Percentiles rank a stretch among this genome's conserved stretches.
phyloP scores from a whole-genome alignment of 1,139 yeast species.

The Suhomyces panamericanus region DNA sequence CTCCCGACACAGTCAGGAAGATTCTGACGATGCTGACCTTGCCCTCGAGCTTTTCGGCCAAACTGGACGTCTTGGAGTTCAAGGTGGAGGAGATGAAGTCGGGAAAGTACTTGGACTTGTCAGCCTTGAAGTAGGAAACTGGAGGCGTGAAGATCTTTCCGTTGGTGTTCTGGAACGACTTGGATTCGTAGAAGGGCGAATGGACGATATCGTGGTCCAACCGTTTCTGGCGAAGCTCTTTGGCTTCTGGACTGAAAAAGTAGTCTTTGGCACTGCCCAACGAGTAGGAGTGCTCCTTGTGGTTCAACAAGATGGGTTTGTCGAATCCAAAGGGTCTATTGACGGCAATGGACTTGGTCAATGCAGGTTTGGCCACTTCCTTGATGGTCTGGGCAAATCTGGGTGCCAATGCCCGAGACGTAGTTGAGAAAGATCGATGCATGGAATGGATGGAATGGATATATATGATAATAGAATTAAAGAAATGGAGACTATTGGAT shows the following conservation, averaged over 20 bases:
- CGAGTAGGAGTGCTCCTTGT: slow-evolving; percentile 24
- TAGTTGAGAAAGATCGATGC: slow-evolving; percentile 6
- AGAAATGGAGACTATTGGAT: too few relatives aligned
- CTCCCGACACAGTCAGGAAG: slow-evolving; percentile 72
- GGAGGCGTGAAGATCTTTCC: slow-evolving; percentile 89
- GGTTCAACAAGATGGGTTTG: slow-evolving; percentile 32
- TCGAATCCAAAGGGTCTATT: slow-evolving; percentile 46
- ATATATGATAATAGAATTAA: background rate
- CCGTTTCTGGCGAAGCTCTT: slow-evolving; percentile 53
- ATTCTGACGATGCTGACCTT: slow-evolving; percentile 66
- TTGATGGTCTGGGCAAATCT: slow-evolving; percentile 19
- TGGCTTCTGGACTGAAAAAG: slow-evolving; percentile 40
- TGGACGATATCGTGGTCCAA: slow-evolving; percentile 77
- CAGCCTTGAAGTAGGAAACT: slow-evolving; percentile 66
- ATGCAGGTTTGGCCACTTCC: slow-evolving; percentile 22
- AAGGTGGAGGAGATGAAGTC: slow-evolving; percentile 67
- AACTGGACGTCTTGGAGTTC: slow-evolving; percentile 35
- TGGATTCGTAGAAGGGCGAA: slow-evolving; percentile 84
- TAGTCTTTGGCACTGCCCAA: slow-evolving; percentile 25
- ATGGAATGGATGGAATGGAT: background rate
- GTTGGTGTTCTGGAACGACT: slow-evolving; percentile 72
- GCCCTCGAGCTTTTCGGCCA: slow-evolving; percentile 40
- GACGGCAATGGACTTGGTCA: slow-evolving; percentile 22
- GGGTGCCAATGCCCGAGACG: slow-evolving; percentile 9
- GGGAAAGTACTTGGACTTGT: slow-evolving; percentile 84